A percentile compares a stretch with the other conserved stretches of the same genome.
Conservation (phyloP, 106 monocot species). For the Platanthera zijinensis region DNA sequence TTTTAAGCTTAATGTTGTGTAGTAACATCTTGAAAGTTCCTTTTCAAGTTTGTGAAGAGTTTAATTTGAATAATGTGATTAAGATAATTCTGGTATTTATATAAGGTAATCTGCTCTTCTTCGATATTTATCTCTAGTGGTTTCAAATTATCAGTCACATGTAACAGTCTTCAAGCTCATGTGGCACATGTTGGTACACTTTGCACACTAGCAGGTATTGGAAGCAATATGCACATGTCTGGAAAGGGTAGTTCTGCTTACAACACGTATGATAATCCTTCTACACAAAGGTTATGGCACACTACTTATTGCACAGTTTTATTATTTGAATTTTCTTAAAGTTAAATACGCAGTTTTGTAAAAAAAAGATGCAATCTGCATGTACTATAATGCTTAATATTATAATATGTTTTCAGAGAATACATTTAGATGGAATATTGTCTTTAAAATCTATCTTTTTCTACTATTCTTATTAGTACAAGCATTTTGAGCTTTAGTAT, state of each 20-base stretch:
- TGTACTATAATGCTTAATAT: not conserved
- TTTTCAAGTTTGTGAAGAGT: not conserved
- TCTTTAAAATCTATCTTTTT: not conserved
- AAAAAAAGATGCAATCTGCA: too few species aligned
- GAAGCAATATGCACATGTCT: constrained; percentile 78
- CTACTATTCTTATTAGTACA: not conserved
- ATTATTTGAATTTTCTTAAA: constrained; percentile 9
- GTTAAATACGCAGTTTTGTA: not conserved
- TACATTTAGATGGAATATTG: not conserved
- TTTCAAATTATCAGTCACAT: constrained; percentile 29
- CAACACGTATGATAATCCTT: constrained; percentile 71
- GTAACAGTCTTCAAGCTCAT: constrained; percentile 45
- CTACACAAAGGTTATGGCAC: constrained; percentile 92
- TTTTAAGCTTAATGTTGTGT: not conserved
- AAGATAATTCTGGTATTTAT: not conserved
- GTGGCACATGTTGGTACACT: constrained; percentile 74
- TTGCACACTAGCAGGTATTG: constrained; percentile 82
- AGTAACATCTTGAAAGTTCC: not conserved
- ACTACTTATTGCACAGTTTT: constrained; percentile 39
- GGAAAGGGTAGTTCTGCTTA: constrained; percentile 77
- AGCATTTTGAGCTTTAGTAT: not conserved
- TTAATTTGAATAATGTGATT: not conserved
- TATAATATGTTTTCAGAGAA: not conserved
- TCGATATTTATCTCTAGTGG: constrained; percentile 15
- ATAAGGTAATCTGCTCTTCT: constrained; percentile 8